Evolutionary conservation across 2,329 filamentous ascomycete species (phyloP), one percentile per base, ranked within the genome.

Genomic region (Huntiella abstrusa): DNA sequence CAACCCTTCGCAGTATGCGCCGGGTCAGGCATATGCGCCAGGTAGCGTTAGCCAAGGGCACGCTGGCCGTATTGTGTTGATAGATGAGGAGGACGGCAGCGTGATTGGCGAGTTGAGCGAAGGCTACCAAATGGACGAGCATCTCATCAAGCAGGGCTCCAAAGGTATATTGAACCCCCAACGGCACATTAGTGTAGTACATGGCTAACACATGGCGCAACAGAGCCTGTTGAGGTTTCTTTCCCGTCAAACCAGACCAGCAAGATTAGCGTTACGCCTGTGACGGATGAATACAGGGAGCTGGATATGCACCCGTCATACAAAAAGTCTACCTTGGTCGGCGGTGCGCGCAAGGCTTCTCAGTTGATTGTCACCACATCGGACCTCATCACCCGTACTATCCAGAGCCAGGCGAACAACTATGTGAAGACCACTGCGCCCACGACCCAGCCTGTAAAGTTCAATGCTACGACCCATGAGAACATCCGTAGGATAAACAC

Each of bases 11-110:
- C 71, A 80, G 54, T 96, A 80, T 61, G 76, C 73, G 33, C 80
- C 83, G 0, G 86, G 87, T 11, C 77, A 92, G 61, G 85, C 67
- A 0, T 92, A 92, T 57, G 76, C 74, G 10, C 65, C 71, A 47
- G 75, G 75, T 12, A 75, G 71, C 54, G 67, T 71, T 45, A 77
- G 73, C 55, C 66, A 67, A 3, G 50, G 50, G 2, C 48, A 56
- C 28, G 60, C 73, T 33, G 83, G 87, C 12, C 78, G 91, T 60
- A 88, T 95, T 54, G 88, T 98, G 4, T 70, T 98, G 7, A 69
- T 98, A 12, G 86, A 98, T 57, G 91, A 98, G 62, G 88, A 96
- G 59, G 83, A 98, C 62, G 91, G 91, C 45, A 92, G 84, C 55
- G 83, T 98, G 6, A 83, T 98, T 22, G 91, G 91, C 40, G 88